A percentile compares a stretch with the other conserved stretches of the same genome.
These are phyloP conservation scores for Domatiomyces catenatus DNA, from an alignment of 2,329 filamentous ascomycete species.

Conservation along the genomic window DNA sequence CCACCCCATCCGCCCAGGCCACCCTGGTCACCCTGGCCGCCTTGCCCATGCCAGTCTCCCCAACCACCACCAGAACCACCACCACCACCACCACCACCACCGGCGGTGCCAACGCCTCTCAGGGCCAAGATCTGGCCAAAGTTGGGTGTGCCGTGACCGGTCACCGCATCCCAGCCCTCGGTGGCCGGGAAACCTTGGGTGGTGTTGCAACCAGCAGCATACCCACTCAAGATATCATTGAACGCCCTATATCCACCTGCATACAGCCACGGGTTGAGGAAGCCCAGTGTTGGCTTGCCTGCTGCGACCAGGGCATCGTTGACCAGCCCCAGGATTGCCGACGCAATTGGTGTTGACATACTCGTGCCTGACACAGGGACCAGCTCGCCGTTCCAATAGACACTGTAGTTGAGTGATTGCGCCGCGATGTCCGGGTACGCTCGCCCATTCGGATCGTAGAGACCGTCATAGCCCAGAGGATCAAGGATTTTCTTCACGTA, in stretches of 20 bases:
- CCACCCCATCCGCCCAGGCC: no score
- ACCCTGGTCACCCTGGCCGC: no score
- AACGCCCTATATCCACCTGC: conserved; percentile 31
- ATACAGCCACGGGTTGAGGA: conserved; percentile 48
- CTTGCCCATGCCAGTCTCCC: background rate
- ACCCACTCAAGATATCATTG: conserved; percentile 30
- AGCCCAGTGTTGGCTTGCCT: conserved; percentile 38
- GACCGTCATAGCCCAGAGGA: conserved; percentile 26
- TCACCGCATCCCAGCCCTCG: conserved; percentile 28
- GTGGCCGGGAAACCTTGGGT: conserved; percentile 22
- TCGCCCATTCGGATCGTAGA: conserved; percentile 37
- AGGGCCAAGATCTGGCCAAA: conserved; percentile 14
- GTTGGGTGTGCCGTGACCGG: conserved; percentile 25
- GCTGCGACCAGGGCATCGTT: conserved; percentile 44
- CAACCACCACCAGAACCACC: background rate
- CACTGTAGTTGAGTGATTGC: conserved; percentile 37
- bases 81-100: background rate
- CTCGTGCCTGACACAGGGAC: conserved; percentile 25
- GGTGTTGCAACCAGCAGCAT: conserved; percentile 22
- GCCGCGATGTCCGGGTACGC: conserved; percentile 45
- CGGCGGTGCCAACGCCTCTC: background rate
- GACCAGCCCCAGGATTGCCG: conserved; percentile 43
- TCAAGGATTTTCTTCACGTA: conserved; percentile 30
- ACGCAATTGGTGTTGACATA: conserved; percentile 43
- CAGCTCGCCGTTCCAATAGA: conserved; percentile 28